phyloP scores from a whole-genome alignment of 345 rosid genomes.

The Salix udensis region DNA sequence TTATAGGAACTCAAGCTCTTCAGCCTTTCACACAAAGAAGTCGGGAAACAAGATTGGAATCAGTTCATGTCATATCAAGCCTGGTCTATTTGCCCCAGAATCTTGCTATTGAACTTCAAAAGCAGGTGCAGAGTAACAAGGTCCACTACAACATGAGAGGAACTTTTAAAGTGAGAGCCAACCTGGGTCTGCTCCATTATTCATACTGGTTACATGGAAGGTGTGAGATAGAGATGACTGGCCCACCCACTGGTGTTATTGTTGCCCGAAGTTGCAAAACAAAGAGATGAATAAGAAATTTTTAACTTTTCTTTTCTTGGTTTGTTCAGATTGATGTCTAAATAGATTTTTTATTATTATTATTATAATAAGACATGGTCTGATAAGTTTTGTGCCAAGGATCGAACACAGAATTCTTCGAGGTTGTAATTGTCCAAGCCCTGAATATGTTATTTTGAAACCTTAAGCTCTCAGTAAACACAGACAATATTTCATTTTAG shows the following conservation, averaged over 20 bases:
- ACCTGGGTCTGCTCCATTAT: constrained; percentile 61
- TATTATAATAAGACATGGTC: background rate
- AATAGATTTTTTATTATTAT: background rate
- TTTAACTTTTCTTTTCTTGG: background rate
- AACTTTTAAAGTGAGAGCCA: constrained; percentile 62
- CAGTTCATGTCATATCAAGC: constrained; percentile 66
- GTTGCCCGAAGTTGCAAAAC: constrained; percentile 58
- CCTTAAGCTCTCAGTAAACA: background rate
- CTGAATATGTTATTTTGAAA: background rate
- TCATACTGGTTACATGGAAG: constrained; percentile 72
- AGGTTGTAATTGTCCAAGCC: background rate
- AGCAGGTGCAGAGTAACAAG: constrained; percentile 60
- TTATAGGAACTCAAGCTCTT: constrained; percentile 50
- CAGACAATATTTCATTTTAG: background rate
- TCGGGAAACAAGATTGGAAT: constrained; percentile 45
- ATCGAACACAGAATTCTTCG: background rate
- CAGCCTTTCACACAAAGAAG: constrained; percentile 63
- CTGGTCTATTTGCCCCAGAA: constrained; percentile 69
- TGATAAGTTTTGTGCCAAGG: background rate
- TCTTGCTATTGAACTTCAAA: constrained; percentile 53
- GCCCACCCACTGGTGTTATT: constrained; percentile 76
- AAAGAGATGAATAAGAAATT: constrained; percentile 39
- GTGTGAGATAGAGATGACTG: constrained; percentile 60
- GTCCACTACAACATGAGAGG: constrained; percentile 60
- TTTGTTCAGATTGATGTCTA: constrained; percentile 17